phyloP scores from a whole-genome alignment of 495 filamentous ascomycete species.

The Aspergillus incahuasiensis region DNA sequence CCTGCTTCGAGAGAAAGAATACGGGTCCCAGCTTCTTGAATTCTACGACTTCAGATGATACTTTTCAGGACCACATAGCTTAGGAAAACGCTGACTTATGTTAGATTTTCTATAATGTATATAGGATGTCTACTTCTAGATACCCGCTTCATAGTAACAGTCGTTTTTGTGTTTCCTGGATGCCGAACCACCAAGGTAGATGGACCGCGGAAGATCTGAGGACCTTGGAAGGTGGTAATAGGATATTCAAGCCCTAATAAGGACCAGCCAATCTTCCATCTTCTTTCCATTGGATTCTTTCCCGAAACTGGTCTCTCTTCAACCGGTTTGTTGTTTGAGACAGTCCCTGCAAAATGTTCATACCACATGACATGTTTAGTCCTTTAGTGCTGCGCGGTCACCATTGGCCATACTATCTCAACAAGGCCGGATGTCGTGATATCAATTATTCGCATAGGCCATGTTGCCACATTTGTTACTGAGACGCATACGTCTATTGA shows the following conservation, averaged over 20 bases:
- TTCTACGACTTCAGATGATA: slow-evolving; percentile 86
- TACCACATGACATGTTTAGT: too few species aligned
- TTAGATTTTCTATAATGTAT: background rate
- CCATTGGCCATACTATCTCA: background rate
- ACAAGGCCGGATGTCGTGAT: background rate
- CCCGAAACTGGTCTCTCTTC: background rate
- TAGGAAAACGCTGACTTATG: background rate
- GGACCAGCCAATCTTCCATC: too few species aligned
- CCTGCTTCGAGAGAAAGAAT: slow-evolving; percentile 65
- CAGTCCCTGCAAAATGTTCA: background rate
- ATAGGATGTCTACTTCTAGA: background rate
- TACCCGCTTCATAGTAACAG: background rate
- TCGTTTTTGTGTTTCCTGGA: background rate
- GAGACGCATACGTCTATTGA: too few species aligned
- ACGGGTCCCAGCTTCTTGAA: slow-evolving; percentile 67
- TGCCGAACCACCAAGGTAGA: background rate
- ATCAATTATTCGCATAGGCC: background rate
- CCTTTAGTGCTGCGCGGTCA: too few species aligned
- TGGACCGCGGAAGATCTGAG: background rate
- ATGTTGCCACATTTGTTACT: too few species aligned
- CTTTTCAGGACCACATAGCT: background rate
- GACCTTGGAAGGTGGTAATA: slow-evolving; percentile 5
- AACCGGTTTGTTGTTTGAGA: background rate
- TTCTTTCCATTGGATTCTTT: background rate
- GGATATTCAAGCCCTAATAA: background rate